Evolutionary conservation across 805 yeast genomes (phyloP).

Genomic region (Ogataea salicorniae): DNA sequence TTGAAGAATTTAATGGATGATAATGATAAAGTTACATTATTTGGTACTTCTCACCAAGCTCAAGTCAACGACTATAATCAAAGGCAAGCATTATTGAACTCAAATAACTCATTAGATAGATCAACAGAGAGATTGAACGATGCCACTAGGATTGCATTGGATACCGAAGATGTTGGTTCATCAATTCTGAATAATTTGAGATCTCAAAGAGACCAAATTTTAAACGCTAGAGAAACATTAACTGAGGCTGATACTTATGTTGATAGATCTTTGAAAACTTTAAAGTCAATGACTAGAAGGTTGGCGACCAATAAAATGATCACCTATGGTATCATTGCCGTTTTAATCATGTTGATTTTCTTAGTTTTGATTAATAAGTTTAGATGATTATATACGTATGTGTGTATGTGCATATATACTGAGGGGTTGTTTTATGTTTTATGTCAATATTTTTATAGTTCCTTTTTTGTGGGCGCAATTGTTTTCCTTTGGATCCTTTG

Average conservation of each 20-base stretch:
- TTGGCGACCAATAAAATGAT: conserved; percentile 87
- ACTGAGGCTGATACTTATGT: conserved; percentile 90
- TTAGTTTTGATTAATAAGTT: conserved; percentile 82
- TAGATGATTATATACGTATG: too few relatives aligned
- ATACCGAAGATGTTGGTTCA: conserved; percentile 89
- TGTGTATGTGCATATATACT: too few relatives aligned
- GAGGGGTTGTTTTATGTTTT: too few relatives aligned
- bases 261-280: conserved; percentile 80
- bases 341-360: conserved; percentile 72
- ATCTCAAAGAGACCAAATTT: conserved; percentile 88
- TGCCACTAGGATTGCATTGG: conserved; percentile 84
- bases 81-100: conserved; percentile 72
- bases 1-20: conserved; percentile 58
- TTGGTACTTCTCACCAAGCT: conserved; percentile 49
- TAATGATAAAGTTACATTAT: conserved; percentile 65
- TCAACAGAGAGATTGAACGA: conserved; percentile 80
- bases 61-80: conserved; percentile 48
- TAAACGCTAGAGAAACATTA: conserved; percentile 79
- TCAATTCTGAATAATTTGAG: conserved; percentile 82
- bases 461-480: too few relatives aligned
- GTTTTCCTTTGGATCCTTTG: too few relatives aligned
- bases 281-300: conserved; percentile 88
- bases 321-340: conserved; percentile 87
- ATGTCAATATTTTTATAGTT: too few relatives aligned
- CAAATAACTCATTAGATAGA: conserved; percentile 76